Evolutionary conservation across 805 yeast species (phyloP), one percentile per base, ranked within the genome.

Genomic region (Yarrowia divulgata): DNA sequence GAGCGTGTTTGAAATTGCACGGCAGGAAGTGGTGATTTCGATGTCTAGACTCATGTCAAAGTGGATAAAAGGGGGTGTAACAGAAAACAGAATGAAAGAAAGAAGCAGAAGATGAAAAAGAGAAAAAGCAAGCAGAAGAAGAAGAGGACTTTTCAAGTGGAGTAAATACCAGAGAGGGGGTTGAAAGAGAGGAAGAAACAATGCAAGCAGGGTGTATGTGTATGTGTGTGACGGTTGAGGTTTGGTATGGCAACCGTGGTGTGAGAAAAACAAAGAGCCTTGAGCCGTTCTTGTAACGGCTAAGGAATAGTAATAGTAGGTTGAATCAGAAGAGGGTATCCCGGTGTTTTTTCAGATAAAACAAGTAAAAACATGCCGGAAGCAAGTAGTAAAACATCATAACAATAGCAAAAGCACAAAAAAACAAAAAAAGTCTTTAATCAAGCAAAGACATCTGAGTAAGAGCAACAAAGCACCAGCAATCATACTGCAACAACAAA

Each of bases 391-490:
- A 34, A 49, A 49, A 8, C 37, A 49, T 3, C 18, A 49, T 14
- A 16, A 29, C n/a, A n/a, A 49, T 32, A 8, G 10, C 18, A 32
- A 12, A 18, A 13, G 18, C 18, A 13, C 29, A 13, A 16, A 13
- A 14, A 52, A 35, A 52, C 4, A 52, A 35, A 37, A 50, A n/a
- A 34, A 8, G 37, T 32, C 58, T 18, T 50, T 50, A 29, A 14
- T 1, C 13, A n/a, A 52, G 6, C 10, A 39, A 37, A 54, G 60
- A 54, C 60, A 19, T 37, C 60, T 54, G 60, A 18, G 60, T 54
- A 39, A 54, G 60, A 39, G 35, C 60, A 54, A 54, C 35, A 54
- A n/a, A 49, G 14, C 37, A 19, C 13, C 42, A 54, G 45, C 60
- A 43, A 54, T 18, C 19, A 37, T 1, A 43, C 8, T 9, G 10